phyloP scores from a whole-genome alignment of 139 green algal genomes.

The Chlorella sp. region DNA sequence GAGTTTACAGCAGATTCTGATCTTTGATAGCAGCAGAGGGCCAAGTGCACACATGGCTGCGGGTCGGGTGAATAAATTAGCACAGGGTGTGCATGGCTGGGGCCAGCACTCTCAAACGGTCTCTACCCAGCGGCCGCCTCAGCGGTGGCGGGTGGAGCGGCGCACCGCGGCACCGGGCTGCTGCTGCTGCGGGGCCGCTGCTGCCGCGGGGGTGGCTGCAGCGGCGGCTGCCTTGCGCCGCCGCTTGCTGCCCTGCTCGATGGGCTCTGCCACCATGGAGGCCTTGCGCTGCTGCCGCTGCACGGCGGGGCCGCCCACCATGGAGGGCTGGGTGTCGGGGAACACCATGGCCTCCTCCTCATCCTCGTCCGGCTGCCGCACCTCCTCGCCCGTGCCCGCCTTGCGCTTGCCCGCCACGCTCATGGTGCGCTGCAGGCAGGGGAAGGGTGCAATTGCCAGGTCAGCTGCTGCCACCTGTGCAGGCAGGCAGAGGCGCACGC shows the following conservation, averaged over 20 bases:
- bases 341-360: not conserved
- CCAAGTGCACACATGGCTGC: too few relatives aligned
- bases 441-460: not conserved
- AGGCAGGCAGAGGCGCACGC: not conserved
- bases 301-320: not conserved
- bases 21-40: too few relatives aligned
- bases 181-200: not conserved
- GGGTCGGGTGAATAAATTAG: too few relatives aligned
- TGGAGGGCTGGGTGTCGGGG: slow-evolving; percentile 15
- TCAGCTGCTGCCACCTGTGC: not conserved
- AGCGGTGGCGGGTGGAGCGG: not conserved
- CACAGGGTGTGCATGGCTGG: too few relatives aligned
- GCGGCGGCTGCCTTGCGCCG: not conserved
- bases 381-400: not conserved
- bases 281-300: slow-evolving; percentile 4
- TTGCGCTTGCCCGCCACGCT: not conserved
- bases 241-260: not conserved
- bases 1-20: too few relatives aligned
- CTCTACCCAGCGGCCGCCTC: not conserved
- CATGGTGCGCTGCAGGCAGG: not conserved
- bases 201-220: too few relatives aligned
- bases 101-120: too few relatives aligned
- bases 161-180: too few relatives aligned
- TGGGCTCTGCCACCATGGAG: slow-evolving; percentile 7
- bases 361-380: not conserved